Base-by-base conservation (phyloP, 2,329 filamentous ascomycete genomes). In the Fusarium humuli region DNA sequence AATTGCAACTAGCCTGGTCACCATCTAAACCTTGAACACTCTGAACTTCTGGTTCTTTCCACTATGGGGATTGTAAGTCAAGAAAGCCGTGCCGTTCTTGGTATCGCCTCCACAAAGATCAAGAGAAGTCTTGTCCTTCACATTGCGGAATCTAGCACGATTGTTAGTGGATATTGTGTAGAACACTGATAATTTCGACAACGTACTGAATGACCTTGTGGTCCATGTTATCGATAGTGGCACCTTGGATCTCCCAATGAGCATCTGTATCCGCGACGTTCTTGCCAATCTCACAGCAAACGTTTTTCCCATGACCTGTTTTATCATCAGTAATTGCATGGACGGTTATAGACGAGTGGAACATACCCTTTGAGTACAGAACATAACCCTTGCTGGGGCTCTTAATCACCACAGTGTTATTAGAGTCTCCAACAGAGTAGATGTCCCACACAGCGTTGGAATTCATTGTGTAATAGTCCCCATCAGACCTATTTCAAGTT, bases 11-110 rank as follows among this genome's bases (percentile, higher is more conserved):
- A 10, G 25, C 25, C 25, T 29, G 10, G 27, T 12, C 27, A 12
- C 10, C 1, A 29, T 12, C 11, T 40, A 40, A 18, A n/a, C 18
- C 34, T 40, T 40, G 34, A 5, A 22, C 7, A 42, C 41, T 10
- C 12, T 48, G 42, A 56, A 56, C 30, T 32, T 32, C 46, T 58
- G 55, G 20, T 52, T 59, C 1, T 13, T 13, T 13, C 48, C 56
- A 6, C 14, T 14, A 1, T 59, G 40, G 0, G 27, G 4, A 1
- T 37, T 9, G 4, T 41, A 47, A 2, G 50, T 56, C 6, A 32
- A 3, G 10, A 60, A 47, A 14, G 57, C 7, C 2, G 41, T 57
- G 7, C 5, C 3, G 2, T 60, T 41, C 0, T 27, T 12, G 0
- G 32, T 47, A 4, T 27, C 30, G 0, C 42, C 18, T 5, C 25